Base-by-base conservation (phyloP, 2,329 filamentous ascomycete species). In the Trichoderma pleuroti region DNA sequence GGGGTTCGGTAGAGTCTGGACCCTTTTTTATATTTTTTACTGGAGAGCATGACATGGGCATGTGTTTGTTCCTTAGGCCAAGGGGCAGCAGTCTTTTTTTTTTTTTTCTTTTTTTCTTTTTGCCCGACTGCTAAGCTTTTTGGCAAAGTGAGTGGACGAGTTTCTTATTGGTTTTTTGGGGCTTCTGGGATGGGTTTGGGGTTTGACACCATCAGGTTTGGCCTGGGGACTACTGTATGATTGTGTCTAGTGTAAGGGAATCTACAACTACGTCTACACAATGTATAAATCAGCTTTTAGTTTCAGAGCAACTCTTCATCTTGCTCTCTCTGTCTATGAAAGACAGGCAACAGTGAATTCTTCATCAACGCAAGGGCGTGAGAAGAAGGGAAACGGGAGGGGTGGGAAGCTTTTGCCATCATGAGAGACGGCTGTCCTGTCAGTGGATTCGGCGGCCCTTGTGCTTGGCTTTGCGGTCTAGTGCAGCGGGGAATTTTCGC, bases 291-390 rank as follows among this genome's bases (percentile, higher is more conserved):
- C n/a, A 7, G 42, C n/a, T 21, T 46, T 46, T 1, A n/a, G 5
- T 46, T 42, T 46, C n/a, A 46, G 18, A 3, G 10, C 3, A n/a
- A n/a, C n/a, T n/a, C n/a, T 6, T 46, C n/a, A 46, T 21, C n/a
- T 12, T 21, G 9, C 42, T 10, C 39, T 42, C n/a, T 12, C 2
- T 6, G 0, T 42, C 0, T n/a, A 42, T 0, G 9, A n/a, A 42
- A 42, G 39, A 0, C 8, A n/a, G 0, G 7, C 4, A 42, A 9
- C 4, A 4, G 16, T 0, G 4, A 42, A n/a, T 42, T 4, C 0
- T 42, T 32, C 2, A 32, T 9, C 9, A 32, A 9, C 30, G 9
- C 1, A 42, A 18, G 2, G 7, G 5, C 1, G 59, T 11, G 24
- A 46, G 59, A 30, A n/a, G 30, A 1, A 18, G 9, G 16, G 4